A percentile compares a stretch with the other conserved stretches of the same genome.
Evolutionary conservation across 2,329 filamentous ascomycete genomes (phyloP).

Genomic region (Alternaria alternata): DNA sequence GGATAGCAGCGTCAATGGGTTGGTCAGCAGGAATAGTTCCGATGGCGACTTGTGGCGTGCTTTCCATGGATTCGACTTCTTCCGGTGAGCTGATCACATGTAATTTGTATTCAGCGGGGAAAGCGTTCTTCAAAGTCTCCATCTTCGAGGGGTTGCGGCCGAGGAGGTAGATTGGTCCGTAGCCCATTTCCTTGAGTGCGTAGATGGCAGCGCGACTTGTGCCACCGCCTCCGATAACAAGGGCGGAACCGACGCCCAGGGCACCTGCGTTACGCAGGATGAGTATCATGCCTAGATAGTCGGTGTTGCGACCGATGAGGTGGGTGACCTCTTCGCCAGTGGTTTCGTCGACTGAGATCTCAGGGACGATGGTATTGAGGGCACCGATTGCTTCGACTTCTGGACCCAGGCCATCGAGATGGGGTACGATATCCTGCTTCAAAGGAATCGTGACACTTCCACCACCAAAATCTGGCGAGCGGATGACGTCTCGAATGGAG

Average conservation of each 20-base stretch:
- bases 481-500: constrained; percentile 70
- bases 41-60: constrained; percentile 75
- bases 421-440: constrained; percentile 84
- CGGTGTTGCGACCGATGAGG: constrained; percentile 89
- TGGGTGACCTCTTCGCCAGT: constrained; percentile 56
- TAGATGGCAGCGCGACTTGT: constrained; percentile 92
- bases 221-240: constrained; percentile 90
- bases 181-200: constrained; percentile 83
- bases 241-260: constrained; percentile 61
- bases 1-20: constrained; percentile 77
- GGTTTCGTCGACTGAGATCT: constrained; percentile 46
- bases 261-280: constrained; percentile 74
- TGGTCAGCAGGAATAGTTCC: constrained; percentile 90
- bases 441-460: constrained; percentile 95
- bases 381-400: constrained; percentile 87
- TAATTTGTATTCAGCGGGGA: constrained; percentile 76
- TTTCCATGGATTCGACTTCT: constrained; percentile 56
- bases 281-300: constrained; percentile 91
- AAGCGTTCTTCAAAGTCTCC: constrained; percentile 71
- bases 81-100: constrained; percentile 60
- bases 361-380: constrained; percentile 88
- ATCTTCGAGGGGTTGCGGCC: constrained; percentile 78
- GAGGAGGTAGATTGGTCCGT: constrained; percentile 84
- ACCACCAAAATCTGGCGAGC: constrained; percentile 80
- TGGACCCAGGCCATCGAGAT: constrained; percentile 81